Evolutionary conservation across 495 filamentous ascomycete genomes (phyloP), one percentile per base, ranked within the genome.

Genomic region (Glonium stellatum): DNA sequence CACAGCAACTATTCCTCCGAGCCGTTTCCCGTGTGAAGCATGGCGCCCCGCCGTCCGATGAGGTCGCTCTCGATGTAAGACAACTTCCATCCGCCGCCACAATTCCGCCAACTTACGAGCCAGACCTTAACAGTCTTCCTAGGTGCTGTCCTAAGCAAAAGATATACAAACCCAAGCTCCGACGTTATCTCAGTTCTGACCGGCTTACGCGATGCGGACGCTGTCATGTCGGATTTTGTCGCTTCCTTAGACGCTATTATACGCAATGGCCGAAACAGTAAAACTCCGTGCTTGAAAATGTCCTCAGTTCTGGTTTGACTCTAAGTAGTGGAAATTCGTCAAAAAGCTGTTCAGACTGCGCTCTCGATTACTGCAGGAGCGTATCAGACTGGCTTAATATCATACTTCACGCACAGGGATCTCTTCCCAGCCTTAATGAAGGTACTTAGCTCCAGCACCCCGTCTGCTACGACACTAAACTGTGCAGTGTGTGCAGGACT

Each of bases 401-500:
- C 92, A 1, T 98, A 97, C 71, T 93, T 98, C 69, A 96, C 89
- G 22, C 90, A 97, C 67, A 79, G 91, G 57, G 93, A 98, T 76
- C 78, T 97, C 21, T 97, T 98, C 69, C 93, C 92, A 9, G 83
- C 90, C 31, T 79, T 97, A 50, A 95, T 97, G 84, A 96, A 95
- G 84, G 91, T 95, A 70, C 59, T 79, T 34, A 58, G 11, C 1
- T 39, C 21, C 51, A 22, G 23, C 19, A 25, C 25, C 8, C 22
- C 11, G 37, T 8, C 37, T 39, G n/a, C 52, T 11, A 27, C 11
- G 18, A 10, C 34, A 19, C 55, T 58, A 21, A 59, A 19, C 13
- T 13, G 10, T 58, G 13, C 34, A 97, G 91, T 89, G 89, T 69
- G 84, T 96, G 56, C 89, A 95, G 75, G 90, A 95, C 58, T 80